Evolutionary conservation across 1,284 basidiomycete genomes (phyloP).

Genomic region (Tausonia pullulans): DNA sequence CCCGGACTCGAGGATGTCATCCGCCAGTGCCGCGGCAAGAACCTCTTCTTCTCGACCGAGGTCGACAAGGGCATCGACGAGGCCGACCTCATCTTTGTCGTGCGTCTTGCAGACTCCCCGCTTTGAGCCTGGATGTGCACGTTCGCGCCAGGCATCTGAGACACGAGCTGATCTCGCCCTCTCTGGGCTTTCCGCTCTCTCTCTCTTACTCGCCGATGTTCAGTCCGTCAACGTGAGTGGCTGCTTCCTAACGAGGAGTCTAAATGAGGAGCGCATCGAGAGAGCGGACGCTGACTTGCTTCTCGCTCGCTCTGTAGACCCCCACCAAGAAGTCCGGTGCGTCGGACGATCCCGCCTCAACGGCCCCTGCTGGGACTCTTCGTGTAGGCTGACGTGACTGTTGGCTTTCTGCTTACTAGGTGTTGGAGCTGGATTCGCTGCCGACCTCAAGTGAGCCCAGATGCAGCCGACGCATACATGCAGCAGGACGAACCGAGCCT

Average conservation of each 20-base stretch:
- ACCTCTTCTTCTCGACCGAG: conserved; percentile 94
- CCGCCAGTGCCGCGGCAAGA: conserved; percentile 73
- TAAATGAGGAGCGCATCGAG: too few relatives aligned
- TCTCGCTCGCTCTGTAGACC: conserved; percentile 66
- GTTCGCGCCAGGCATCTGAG: not conserved
- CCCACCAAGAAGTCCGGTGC: conserved; percentile 90
- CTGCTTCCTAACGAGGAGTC: not conserved
- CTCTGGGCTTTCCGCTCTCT: not conserved
- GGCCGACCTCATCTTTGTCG: conserved; percentile 79
- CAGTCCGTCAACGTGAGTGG: conserved; percentile 16
- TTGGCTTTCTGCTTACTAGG: not conserved
- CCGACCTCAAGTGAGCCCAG: conserved; percentile 76
- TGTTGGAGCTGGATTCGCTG: conserved; percentile 93
- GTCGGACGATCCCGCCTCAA: not conserved
- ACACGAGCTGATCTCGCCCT: not conserved
- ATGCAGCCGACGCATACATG: too few relatives aligned
- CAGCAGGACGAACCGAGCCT: too few relatives aligned
- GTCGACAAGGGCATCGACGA: conserved; percentile 86
- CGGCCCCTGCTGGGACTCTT: not conserved
- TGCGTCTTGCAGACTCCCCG: not conserved
- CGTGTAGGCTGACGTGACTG: not conserved
- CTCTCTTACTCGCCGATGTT: not conserved
- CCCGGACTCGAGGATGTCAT: conserved; percentile 94
- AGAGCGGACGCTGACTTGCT: not conserved
- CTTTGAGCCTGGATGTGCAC: not conserved